Percentiles rank a stretch among this genome's conserved stretches.
Evolutionary conservation across 2,329 filamentous ascomycete species (phyloP).

Genomic region (Colletotrichum sp.): DNA sequence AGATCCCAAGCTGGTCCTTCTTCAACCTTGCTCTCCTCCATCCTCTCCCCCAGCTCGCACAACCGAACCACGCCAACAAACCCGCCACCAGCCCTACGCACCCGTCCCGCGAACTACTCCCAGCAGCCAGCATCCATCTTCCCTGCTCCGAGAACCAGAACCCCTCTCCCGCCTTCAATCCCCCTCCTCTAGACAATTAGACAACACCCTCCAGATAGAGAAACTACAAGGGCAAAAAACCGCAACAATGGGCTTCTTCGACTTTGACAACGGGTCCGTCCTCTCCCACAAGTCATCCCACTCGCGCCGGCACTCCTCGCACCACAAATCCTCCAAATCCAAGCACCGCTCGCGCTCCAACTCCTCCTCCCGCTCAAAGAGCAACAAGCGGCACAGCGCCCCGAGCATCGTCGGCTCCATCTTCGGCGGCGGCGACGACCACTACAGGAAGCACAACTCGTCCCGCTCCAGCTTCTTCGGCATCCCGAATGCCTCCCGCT

Average conservation of each 20-base stretch:
- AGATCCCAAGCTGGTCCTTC: neutral
- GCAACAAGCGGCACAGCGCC: constrained; percentile 32
- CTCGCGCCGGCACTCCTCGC: constrained; percentile 20
- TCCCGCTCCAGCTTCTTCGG: constrained; percentile 53
- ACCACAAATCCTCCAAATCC: constrained; percentile 11
- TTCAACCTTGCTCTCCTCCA: neutral
- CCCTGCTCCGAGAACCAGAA: neutral
- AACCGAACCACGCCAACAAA: neutral
- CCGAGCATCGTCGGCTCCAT: constrained; percentile 47
- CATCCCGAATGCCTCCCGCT: constrained; percentile 46
- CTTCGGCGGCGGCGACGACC: constrained; percentile 43
- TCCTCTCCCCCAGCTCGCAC: neutral
- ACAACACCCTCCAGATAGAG: neutral
- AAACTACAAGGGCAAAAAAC: neutral
- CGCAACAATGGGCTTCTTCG: constrained; percentile 21
- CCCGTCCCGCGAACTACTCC: neutral
- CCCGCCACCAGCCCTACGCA: neutral
- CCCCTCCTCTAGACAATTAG: neutral
- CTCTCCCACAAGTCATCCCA: constrained; percentile 20
- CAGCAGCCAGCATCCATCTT: neutral
- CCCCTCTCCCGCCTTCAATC: neutral
- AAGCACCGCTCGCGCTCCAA: constrained; percentile 44
- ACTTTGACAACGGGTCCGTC: constrained; percentile 21
- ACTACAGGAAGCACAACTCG: constrained; percentile 41
- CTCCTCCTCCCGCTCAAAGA: constrained; percentile 39